Conservation (phyloP, 1,284 basidiomycete genomes). For the Malassezia caprae region DNA sequence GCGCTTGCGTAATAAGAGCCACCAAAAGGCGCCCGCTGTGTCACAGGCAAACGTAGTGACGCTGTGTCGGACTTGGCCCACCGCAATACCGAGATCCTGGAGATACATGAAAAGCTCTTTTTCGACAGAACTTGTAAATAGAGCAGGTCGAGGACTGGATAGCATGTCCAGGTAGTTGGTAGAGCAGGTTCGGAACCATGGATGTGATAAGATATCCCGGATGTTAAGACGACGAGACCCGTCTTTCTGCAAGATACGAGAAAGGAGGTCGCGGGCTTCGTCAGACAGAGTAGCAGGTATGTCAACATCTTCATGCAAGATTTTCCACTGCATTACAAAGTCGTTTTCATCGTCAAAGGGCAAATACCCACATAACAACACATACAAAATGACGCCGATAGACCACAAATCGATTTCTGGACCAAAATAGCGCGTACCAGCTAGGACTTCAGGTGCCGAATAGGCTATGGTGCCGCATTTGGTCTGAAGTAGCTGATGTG, state of each 20-base stretch:
- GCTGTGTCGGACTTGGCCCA: conserved; percentile 84
- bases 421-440: conserved; percentile 77
- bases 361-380: conserved; percentile 82
- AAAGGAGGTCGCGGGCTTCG: conserved; percentile 75
- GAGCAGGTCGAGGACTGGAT: conserved; percentile 8
- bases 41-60: conserved; percentile 88
- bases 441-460: conserved; percentile 87
- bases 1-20: conserved; percentile 70
- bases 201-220: conserved; percentile 71
- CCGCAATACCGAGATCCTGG: conserved; percentile 73
- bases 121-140: conserved; percentile 67
- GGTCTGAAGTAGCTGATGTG: conserved; percentile 74
- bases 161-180: neutral
- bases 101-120: conserved; percentile 68
- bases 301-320: conserved; percentile 77
- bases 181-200: conserved; percentile 61
- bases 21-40: conserved; percentile 82
- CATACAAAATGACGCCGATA: conserved; percentile 85
- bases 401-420: conserved; percentile 97
- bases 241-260: conserved; percentile 68
- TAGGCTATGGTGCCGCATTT: conserved; percentile 94
- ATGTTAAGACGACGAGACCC: conserved; percentile 67
- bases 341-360: conserved; percentile 98
- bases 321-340: conserved; percentile 71
- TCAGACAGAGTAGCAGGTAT: conserved; percentile 66